Base-by-base conservation (phyloP, 2,329 filamentous ascomycete genomes). In the Fusarium subglutinans region DNA sequence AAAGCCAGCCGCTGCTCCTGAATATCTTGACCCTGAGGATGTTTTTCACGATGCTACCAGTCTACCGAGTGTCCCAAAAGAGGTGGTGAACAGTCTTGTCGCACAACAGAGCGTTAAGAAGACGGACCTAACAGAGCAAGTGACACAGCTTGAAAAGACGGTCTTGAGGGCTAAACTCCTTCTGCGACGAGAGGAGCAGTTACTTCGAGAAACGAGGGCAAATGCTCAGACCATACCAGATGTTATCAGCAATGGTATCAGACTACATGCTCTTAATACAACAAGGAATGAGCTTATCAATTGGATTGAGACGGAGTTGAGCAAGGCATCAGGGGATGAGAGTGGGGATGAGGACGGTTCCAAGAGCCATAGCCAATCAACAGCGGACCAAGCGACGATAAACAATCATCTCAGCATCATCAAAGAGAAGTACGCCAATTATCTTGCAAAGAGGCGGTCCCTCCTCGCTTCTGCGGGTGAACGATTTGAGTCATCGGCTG, bases 271-370 rank as follows among this genome's bases (percentile, higher is more conserved):
- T 20, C 81, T 92, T 15, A 86, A 85, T 47, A 82, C 82, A 13
- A 89, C 90, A 17, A 86, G 91, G 22, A 87, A 87, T 58, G 88
- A 89, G 70, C 84, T 92, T 57, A 92, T 92, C 66, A 84, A 81
- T 64, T 92, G 90, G 90, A 91, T 92, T 64, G 90, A 92, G 79
- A 83, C 82, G 10, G 91, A 92, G 78, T 81, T 92, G 28, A 82
- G 85, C 58, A 89, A 88, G 62, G 88, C 89, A 4, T 84, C 85
- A 9, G 76, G 78, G 1, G 83, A 82, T 6, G 81, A 75, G 28
- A 78, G 80, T 4, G 81, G 79, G 2, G 78, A 73, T 3, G 78
- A 78, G 11, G 77, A 78, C 11, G 72, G 73, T 28, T 60, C 74
- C 8, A 77, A 78, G 18, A 70, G 74, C 58, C 62, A 77, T 38